Percentiles rank a stretch among this genome's conserved stretches.
phyloP scores from a whole-genome alignment of 148 eudicot genomes.

The Vaccinium vitisidaea region DNA sequence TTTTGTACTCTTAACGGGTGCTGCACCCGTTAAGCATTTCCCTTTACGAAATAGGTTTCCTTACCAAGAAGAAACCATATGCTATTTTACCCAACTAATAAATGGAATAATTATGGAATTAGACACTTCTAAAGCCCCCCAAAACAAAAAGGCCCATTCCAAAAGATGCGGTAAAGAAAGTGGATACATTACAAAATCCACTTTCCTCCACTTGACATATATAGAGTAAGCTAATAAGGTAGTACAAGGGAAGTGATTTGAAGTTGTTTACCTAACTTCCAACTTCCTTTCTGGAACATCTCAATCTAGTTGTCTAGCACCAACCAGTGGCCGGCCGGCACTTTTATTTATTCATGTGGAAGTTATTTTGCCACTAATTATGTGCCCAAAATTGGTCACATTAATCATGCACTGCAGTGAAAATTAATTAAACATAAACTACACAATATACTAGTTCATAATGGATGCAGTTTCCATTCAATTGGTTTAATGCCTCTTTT shows the following conservation, averaged over 20 bases:
- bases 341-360: neutral
- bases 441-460: neutral
- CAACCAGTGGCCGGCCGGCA: neutral
- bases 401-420: neutral
- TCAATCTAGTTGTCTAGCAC: constrained; percentile 5
- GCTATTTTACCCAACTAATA: neutral
- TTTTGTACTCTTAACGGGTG: too few species aligned
- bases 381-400: neutral
- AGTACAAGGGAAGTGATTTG: neutral
- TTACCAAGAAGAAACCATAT: neutral
- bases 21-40: too few species aligned
- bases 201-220: neutral
- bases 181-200: neutral
- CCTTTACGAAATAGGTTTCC: neutral
- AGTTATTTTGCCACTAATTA: too few species aligned
- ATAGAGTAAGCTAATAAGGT: too few species aligned
- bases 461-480: neutral
- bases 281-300: neutral
- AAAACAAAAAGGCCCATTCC: neutral
- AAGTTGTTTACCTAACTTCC: constrained; percentile 1
- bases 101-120: neutral
- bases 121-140: neutral
- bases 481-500: too few species aligned
- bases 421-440: neutral
- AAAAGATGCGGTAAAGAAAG: neutral